These are phyloP conservation scores for Trifolium repens DNA, from an alignment of 306 rosid genomes.

Conservation along the genomic window DNA sequence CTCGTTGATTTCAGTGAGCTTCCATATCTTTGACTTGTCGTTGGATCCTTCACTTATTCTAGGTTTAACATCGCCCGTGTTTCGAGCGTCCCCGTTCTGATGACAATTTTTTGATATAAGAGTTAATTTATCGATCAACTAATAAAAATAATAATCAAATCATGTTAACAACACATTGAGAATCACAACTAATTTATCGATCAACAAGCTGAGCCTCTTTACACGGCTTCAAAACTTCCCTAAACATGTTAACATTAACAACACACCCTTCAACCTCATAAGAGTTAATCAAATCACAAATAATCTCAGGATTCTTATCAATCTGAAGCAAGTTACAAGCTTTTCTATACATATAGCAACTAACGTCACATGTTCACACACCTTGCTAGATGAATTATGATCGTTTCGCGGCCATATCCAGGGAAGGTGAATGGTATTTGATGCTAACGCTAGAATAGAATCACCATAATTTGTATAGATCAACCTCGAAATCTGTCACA, in stretches of 20 bases:
- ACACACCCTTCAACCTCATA: too few species aligned
- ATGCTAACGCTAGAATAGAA: constrained; percentile 85
- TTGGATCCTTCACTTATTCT: constrained; percentile 91
- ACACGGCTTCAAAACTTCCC: too few species aligned
- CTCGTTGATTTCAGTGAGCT: constrained; percentile 93
- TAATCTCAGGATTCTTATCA: too few species aligned
- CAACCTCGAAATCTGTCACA: constrained; percentile 80
- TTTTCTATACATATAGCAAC: too few species aligned
- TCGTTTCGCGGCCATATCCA: constrained; percentile 93
- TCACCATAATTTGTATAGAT: constrained; percentile 87
- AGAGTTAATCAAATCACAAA: too few species aligned
- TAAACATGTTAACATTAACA: too few species aligned
- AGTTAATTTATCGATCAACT: neutral
- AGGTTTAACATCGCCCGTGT: constrained; percentile 91
- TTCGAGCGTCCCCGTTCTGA: constrained; percentile 90
- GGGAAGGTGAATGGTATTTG: constrained; percentile 87
- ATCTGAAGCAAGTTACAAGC: too few species aligned
- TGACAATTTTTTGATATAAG: constrained; percentile 35
- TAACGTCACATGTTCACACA: constrained; percentile 35
- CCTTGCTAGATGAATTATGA: constrained; percentile 78
- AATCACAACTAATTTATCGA: too few species aligned
- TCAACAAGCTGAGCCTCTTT: too few species aligned
- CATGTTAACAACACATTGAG: too few species aligned
- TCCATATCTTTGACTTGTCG: constrained; percentile 98
- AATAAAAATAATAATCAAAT: neutral